Conservation (phyloP, 305 asterid species). For the Solanum hybrid region DNA sequence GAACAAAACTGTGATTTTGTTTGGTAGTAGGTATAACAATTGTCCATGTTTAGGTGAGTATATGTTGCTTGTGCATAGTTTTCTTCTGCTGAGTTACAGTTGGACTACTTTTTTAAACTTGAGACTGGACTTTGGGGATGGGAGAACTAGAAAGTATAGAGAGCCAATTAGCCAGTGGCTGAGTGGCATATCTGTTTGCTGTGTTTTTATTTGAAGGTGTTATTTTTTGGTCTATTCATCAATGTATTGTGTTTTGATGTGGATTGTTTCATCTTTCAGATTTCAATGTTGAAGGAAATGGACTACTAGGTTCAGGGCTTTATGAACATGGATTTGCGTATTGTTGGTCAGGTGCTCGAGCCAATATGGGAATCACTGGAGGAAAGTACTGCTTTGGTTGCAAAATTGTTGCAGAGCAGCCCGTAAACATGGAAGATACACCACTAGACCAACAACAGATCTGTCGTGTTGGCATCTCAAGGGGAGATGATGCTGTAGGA, state of each 20-base stretch:
- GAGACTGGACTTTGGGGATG: background rate
- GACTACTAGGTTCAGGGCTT: slow-evolving; percentile 45
- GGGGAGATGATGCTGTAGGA: slow-evolving; percentile 41
- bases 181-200: background rate
- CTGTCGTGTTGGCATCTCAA: slow-evolving; percentile 46
- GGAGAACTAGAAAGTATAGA: background rate
- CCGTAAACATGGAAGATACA: slow-evolving; percentile 42
- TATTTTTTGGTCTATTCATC: background rate
- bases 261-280: slow-evolving; percentile 25
- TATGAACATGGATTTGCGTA: slow-evolving; percentile 48
- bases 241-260: background rate
- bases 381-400: slow-evolving; percentile 64
- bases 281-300: slow-evolving; percentile 39
- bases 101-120: background rate
- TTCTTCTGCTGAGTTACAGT: background rate
- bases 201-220: background rate
- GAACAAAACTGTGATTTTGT: background rate
- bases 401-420: slow-evolving; percentile 40
- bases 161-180: background rate
- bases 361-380: slow-evolving; percentile 42
- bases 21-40: background rate
- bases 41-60: background rate
- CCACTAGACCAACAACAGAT: slow-evolving; percentile 34
- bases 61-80: background rate
- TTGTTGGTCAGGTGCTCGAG: slow-evolving; percentile 76